Percentiles rank a stretch among this genome's conserved stretches.
Conservation (phyloP, 192 early-diverging fungal species). For the Coemansia sp. region DNA sequence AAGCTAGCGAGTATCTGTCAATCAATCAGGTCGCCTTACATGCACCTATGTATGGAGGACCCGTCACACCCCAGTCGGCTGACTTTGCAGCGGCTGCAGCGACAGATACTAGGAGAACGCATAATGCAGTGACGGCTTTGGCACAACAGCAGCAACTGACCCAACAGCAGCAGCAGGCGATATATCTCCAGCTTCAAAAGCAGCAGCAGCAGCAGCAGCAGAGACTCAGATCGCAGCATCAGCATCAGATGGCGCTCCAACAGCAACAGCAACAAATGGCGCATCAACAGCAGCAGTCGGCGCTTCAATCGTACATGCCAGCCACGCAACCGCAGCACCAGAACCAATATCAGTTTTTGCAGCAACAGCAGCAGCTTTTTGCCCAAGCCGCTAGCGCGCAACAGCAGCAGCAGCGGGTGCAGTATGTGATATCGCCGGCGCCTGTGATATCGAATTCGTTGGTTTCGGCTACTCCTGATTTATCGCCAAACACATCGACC, state of each 20-base stretch:
- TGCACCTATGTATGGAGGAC: background rate
- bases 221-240: constrained; percentile 17
- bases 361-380: constrained; percentile 2
- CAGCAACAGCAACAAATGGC: constrained; percentile 12
- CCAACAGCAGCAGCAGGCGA: constrained; percentile 24
- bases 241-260: background rate
- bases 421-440: background rate
- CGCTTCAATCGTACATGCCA: background rate
- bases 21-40: background rate
- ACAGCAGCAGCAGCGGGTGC: background rate
- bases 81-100: too few relatives aligned
- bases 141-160: constrained; percentile 14
- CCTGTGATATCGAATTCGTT: background rate
- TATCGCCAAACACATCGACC: background rate
- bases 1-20: background rate
- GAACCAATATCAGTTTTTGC: background rate
- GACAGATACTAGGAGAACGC: background rate
- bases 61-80: background rate
- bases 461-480: background rate
- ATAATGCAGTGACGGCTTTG: background rate
- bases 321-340: background rate
- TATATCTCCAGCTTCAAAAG: constrained; percentile 17
- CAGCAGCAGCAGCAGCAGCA: constrained; percentile 19
- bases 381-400: background rate
- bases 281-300: constrained; percentile 2